Evolutionary conservation across 2,329 filamentous ascomycete species (phyloP), one percentile per base, ranked within the genome.

Genomic region (Monilinia laxa): DNA sequence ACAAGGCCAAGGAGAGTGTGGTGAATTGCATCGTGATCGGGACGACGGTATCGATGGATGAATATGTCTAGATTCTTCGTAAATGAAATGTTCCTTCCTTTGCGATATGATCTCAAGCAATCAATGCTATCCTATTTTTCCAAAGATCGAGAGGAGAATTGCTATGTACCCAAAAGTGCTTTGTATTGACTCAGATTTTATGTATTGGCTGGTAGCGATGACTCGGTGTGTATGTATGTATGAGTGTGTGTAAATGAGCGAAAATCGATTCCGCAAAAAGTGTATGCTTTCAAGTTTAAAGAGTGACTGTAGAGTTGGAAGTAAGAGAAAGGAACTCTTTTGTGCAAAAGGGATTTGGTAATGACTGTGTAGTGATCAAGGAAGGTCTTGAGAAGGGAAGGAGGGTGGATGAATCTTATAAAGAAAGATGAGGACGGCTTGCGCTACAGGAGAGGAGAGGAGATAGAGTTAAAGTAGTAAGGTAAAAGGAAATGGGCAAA

Each of bases 241-340:
- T 12, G 38, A 14, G 4, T 3, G 38, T 40, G 4, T 9, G 28
- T 38, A 63, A 74, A 70, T 47, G 72, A 75, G 74, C 74, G 75
- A 75, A 74, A 76, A 72, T 76, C 75, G 70, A 76, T 76, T 75
- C 63, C 72, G 74, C 75, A 69, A 60, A 67, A 67, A 52, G 66
- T 64, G 60, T 64, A 63, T 57, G 49, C 52, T 64, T 68, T 72
- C 73, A 68, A 67, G 55, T 35, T 35, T 52, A 76, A 75, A 70
- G 75, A 76, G 72, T 74, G 75, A 75, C 73, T 71, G 71, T 66
- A 72, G 71, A 65, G 67, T 74, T 70, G 71, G 68, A 70, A 69
- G 68, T 70, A 68, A 70, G 71, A 73, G 75, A 68, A 68, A 67
- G 51, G 16, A 62, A 62, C 57, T 62, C 57, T 66, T 51, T 54